These are phyloP conservation scores for Candida multigemmis DNA, from an alignment of 805 yeast genomes.

Conservation along the genomic window DNA sequence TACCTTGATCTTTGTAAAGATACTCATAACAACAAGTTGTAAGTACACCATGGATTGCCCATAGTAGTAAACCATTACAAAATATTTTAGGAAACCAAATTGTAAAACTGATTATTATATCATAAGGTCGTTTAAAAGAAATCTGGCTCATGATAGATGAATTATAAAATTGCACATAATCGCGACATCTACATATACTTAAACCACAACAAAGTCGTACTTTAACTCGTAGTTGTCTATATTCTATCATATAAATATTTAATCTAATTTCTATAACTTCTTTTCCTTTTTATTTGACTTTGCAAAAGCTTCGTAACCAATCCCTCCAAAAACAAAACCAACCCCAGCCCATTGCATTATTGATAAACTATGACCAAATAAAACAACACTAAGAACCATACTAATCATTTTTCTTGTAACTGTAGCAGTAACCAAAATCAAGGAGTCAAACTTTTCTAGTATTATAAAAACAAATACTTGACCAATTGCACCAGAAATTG, in stretches of 20 bases:
- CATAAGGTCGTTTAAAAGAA: no score
- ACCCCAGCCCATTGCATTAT: constrained; percentile 74
- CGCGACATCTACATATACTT: no score
- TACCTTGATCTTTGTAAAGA: constrained; percentile 5
- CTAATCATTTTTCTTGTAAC: constrained; percentile 96
- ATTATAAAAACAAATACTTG: constrained; percentile 90
- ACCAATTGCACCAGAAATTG: constrained; percentile 80
- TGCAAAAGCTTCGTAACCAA: constrained; percentile 62
- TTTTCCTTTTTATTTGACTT: no score
- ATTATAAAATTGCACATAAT: no score
- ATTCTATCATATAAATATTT: no score
- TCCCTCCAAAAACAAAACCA: constrained; percentile 72
- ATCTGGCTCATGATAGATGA: no score
- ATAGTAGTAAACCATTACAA: constrained; percentile 32
- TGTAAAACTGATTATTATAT: no score
- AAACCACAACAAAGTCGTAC: no score
- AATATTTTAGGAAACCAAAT: constrained; percentile 40
- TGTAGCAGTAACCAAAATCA: constrained; percentile 82
- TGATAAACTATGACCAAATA: constrained; percentile 73
- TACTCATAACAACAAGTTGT: constrained; percentile 9
- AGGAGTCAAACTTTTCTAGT: constrained; percentile 75
- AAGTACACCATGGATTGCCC: constrained; percentile 37
- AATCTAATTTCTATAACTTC: no score
- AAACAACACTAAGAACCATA: constrained; percentile 79
- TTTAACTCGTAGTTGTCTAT: no score